These are phyloP conservation scores for Fraxinus baroniana DNA, from an alignment of 305 asterid species.

Conservation along the genomic window DNA sequence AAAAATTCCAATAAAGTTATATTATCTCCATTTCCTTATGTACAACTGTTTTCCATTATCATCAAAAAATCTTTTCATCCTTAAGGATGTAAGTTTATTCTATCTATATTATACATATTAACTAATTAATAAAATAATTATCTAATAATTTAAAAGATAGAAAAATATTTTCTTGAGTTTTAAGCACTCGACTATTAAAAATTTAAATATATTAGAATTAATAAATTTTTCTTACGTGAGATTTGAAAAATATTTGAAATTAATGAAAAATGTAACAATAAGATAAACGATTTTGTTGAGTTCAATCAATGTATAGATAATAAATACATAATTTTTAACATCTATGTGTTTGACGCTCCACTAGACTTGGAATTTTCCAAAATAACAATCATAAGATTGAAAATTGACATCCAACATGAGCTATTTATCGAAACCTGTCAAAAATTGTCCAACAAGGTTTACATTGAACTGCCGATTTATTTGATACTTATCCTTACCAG, in stretches of 20 bases:
- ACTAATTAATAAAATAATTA: background rate
- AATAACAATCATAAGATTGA: background rate
- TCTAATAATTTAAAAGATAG: background rate
- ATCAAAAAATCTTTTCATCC: background rate
- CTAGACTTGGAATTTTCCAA: background rate
- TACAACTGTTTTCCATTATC: background rate
- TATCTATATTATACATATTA: background rate
- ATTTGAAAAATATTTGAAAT: background rate
- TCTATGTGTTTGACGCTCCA: no score
- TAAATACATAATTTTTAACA: background rate
- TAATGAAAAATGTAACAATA: background rate
- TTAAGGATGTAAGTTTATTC: background rate
- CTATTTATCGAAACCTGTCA: no score
- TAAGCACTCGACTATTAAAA: background rate
- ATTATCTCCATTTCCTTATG: background rate
- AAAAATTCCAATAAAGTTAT: background rate
- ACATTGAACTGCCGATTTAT: no score
- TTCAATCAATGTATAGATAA: background rate
- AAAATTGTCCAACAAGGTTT: background rate
- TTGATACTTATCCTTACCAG: no score
- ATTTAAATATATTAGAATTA: no score
- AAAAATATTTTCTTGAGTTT: no score
- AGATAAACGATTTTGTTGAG: background rate
- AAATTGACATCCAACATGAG: background rate
- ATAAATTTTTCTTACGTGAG: background rate